These are phyloP conservation scores for Hyphodiscus hymeniophilus DNA, from an alignment of 495 filamentous ascomycete species.

Conservation along the genomic window DNA sequence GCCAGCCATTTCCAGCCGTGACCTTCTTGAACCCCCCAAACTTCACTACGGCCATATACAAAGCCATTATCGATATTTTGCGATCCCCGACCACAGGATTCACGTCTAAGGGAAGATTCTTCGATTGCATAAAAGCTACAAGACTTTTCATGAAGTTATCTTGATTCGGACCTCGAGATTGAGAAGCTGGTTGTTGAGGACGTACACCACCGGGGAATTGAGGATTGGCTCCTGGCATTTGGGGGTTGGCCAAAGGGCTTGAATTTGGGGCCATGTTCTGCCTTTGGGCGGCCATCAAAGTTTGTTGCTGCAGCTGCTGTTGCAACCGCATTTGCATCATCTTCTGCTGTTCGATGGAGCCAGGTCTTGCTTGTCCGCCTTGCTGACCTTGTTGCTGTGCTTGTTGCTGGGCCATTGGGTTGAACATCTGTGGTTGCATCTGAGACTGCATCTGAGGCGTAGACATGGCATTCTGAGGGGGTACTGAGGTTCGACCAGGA, in stretches of 20 bases:
- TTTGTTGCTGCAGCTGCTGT: slow-evolving; percentile 56
- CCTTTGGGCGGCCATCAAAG: slow-evolving; percentile 42
- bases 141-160: slow-evolving; percentile 73
- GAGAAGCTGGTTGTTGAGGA: slow-evolving; percentile 21
- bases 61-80: slow-evolving; percentile 57
- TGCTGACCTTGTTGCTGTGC: slow-evolving; percentile 41
- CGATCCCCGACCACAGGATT: slow-evolving; percentile 65
- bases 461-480: slow-evolving; percentile 36
- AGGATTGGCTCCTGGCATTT: slow-evolving; percentile 27
- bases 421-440: slow-evolving; percentile 44
- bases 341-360: slow-evolving; percentile 33
- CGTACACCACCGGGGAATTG: slow-evolving; percentile 23
- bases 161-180: slow-evolving; percentile 29
- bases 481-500: slow-evolving; percentile 39
- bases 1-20: slow-evolving; percentile 60
- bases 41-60: slow-evolving; percentile 69
- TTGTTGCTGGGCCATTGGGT: slow-evolving; percentile 36
- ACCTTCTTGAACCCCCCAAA: slow-evolving; percentile 74
- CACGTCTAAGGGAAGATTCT: slow-evolving; percentile 56
- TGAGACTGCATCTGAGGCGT: slow-evolving; percentile 31
- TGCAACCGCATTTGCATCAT: slow-evolving; percentile 55
- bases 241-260: slow-evolving; percentile 36
- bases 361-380: slow-evolving; percentile 29
- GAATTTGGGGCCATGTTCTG: slow-evolving; percentile 36
- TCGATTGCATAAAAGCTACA: slow-evolving; percentile 59